phyloP scores from a whole-genome alignment of 805 yeast genomes.

The Tetrapisispora phaffii region DNA sequence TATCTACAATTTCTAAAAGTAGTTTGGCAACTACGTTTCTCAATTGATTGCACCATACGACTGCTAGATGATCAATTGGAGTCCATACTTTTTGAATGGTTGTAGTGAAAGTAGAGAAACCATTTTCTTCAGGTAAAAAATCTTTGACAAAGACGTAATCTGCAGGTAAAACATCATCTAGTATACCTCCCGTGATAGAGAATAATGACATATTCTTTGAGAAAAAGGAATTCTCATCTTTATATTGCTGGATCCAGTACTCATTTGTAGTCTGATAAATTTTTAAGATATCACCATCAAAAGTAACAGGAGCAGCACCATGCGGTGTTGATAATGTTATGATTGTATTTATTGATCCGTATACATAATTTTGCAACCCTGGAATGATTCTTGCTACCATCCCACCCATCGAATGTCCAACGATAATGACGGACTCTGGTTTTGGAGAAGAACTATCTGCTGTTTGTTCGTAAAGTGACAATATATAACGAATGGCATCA shows the following conservation, averaged over 20 bases:
- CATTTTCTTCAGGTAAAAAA: slow-evolving; percentile 61
- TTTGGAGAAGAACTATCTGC: slow-evolving; percentile 9
- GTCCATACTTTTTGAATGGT: slow-evolving; percentile 91
- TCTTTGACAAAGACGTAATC: slow-evolving; percentile 75
- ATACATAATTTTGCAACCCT: slow-evolving; percentile 64
- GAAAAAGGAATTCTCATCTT: slow-evolving; percentile 19
- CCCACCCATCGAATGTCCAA: slow-evolving; percentile 98
- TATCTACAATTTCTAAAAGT: slow-evolving; percentile 52
- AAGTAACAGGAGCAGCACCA: slow-evolving; percentile 82
- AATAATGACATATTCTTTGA: slow-evolving; percentile 50
- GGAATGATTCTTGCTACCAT: slow-evolving; percentile 81
- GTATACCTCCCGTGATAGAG: slow-evolving; percentile 82
- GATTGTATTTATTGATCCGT: slow-evolving; percentile 70
- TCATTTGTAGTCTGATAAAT: slow-evolving; percentile 65
- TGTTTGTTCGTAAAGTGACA: slow-evolving; percentile 47
- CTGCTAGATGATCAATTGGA: slow-evolving; percentile 86
- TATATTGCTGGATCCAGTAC: slow-evolving; percentile 66
- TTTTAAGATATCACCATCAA: slow-evolving; percentile 76
- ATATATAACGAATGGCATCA: slow-evolving; percentile 72
- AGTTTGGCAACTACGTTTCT: slow-evolving; percentile 52
- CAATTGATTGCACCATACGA: slow-evolving; percentile 92
- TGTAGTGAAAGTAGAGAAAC: slow-evolving; percentile 73
- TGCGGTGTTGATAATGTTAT: slow-evolving; percentile 88
- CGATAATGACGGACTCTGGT: slow-evolving; percentile 63
- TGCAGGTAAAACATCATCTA: slow-evolving; percentile 75